Evolutionary conservation across 495 filamentous ascomycete species (phyloP), one percentile per base, ranked within the genome.

Genomic region (Tuber aestivum): DNA sequence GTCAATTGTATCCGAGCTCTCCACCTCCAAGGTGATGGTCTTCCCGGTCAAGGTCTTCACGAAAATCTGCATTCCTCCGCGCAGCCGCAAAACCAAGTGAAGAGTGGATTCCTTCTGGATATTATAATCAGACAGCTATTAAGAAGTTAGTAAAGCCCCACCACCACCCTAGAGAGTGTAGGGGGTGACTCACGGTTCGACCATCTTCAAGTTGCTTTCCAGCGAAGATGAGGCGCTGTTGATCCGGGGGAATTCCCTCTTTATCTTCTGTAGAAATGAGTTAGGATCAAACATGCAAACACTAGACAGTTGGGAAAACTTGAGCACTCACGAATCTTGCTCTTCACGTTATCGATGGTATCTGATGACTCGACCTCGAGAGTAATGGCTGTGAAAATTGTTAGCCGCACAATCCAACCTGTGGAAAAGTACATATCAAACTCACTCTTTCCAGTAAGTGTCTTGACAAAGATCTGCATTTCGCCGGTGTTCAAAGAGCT

Each of bases 401-500:
- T 81, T 73, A 81, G 72, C 41, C 48, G 18, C 16, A 73, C 35
- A 27, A 81, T 7, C 42, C 48, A 69, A 75, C 61, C 71, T 65
- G 70, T 68, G 48, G 32, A 77, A 77, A 56, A 69, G 41, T 35
- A n/a, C n/a, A n/a, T 37, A 37, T 27, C 18, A 61, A 76, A 45
- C 77, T 74, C 81, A 83, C 82, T 83, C 79, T 83, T 83, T 35
- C 82, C 82, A 41, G 82, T 83, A 65, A 83, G 89, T 80, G 94
- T 97, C 91, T 97, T 97, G 80, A 97, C 94, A 86, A 97, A 97
- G 88, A 97, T 97, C 89, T 97, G 94, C 94, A 97, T 97, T 85
- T 77, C 89, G 79, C 56, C 65, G 77, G 77, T 70, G 32, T 37
- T 71, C 56, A 38, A 70, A 75, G 20, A 42, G 38, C n/a, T 41